Evolutionary conservation across 257 asterid genomes (phyloP).

Genomic region (Phtheirospermum japonicum): DNA sequence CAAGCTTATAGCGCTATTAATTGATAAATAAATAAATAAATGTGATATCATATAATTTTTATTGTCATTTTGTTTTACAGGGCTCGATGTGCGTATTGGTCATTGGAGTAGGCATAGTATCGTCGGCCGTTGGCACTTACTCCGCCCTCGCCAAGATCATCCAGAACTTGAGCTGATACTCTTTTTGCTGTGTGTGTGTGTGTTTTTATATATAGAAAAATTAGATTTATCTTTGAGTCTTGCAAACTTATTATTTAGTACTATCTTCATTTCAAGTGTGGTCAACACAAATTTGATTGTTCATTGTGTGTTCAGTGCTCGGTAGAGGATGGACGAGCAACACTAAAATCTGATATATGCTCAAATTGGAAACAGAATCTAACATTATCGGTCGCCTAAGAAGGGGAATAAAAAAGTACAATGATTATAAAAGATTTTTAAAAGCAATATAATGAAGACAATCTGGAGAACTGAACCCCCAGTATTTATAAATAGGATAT

Average conservation of each 20-base stretch:
- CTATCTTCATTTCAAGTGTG: slow-evolving; percentile 11
- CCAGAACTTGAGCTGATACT: slow-evolving; percentile 41
- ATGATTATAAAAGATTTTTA: too few relatives aligned
- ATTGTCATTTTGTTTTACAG: slow-evolving; percentile 33
- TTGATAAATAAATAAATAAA: too few relatives aligned
- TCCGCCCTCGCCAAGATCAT: slow-evolving; percentile 73
- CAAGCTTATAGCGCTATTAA: neutral
- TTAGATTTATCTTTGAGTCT: too few relatives aligned
- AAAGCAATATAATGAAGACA: too few relatives aligned
- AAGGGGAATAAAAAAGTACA: too few relatives aligned
- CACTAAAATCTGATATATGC: too few relatives aligned
- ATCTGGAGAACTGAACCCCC: too few relatives aligned
- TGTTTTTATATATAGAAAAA: neutral
- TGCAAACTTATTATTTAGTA: neutral
- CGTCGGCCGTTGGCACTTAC: slow-evolving; percentile 66
- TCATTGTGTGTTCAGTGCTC: neutral
- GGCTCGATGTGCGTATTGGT: slow-evolving; percentile 48
- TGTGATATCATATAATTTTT: too few relatives aligned
- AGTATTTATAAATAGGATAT: too few relatives aligned
- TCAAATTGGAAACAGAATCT: too few relatives aligned
- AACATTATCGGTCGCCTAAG: too few relatives aligned
- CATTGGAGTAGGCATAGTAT: slow-evolving; percentile 55
- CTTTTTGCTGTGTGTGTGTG: slow-evolving; percentile 23
- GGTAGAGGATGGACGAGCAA: too few relatives aligned
- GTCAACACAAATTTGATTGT: slow-evolving; percentile 13